phyloP scores from a whole-genome alignment of 2,329 filamentous ascomycete genomes.

The Diplodia corticola region DNA sequence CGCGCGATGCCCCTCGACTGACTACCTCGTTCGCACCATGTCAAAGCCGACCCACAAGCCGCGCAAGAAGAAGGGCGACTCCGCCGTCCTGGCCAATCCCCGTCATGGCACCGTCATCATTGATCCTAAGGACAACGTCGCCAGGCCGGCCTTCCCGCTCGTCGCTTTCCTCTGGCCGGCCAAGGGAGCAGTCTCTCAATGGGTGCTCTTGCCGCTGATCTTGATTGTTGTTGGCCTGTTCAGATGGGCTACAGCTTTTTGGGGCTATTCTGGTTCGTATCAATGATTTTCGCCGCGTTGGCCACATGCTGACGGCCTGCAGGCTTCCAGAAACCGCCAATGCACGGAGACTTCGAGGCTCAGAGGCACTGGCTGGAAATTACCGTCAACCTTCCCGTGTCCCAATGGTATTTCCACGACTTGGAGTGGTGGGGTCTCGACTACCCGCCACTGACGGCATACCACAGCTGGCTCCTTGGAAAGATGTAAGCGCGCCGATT shows the following conservation, averaged over 20 bases:
- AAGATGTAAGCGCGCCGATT: conserved; percentile 60
- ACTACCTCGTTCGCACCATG: conserved; percentile 29
- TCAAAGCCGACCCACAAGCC: conserved; percentile 43
- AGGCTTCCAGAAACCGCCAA: conserved; percentile 80
- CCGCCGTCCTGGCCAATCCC: conserved; percentile 40
- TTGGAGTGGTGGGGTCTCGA: conserved; percentile 97
- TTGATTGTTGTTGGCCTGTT: conserved; percentile 91
- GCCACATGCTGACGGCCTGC: not conserved
- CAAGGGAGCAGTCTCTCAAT: conserved; percentile 80
- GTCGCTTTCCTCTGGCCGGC: conserved; percentile 95
- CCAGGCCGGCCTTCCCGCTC: conserved; percentile 77
- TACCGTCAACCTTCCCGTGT: conserved; percentile 82
- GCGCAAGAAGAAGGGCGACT: conserved; percentile 46
- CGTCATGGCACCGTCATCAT: conserved; percentile 44
- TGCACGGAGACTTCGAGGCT: conserved; percentile 97
- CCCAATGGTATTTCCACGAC: conserved; percentile 98
- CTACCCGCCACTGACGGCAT: conserved; percentile 95
- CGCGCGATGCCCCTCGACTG: conserved; percentile 28
- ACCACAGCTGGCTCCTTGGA: conserved; percentile 95
- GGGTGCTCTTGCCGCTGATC: conserved; percentile 84
- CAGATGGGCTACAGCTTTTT: conserved; percentile 86
- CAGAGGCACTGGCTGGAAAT: conserved; percentile 99
- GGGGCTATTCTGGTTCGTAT: conserved; percentile 83
- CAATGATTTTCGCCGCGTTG: not conserved
- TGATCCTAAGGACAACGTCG: conserved; percentile 44